Conservation (phyloP, 176 grass and related monocot genomes). For the Musa acuminata region DNA sequence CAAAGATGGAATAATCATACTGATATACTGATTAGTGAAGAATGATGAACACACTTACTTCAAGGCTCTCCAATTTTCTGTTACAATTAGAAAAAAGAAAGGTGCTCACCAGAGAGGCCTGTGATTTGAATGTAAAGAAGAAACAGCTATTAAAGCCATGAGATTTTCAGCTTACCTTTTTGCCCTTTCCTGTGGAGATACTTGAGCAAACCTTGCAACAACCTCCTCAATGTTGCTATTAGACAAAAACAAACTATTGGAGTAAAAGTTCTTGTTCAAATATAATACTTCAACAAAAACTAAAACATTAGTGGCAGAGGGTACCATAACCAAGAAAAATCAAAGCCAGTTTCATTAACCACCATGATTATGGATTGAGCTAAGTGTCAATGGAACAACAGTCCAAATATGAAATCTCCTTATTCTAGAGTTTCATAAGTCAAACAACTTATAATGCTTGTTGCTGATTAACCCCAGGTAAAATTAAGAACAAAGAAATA, state of each 20-base stretch:
- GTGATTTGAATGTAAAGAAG: background rate
- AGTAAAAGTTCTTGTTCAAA: background rate
- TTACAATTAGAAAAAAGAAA: constrained; percentile 9
- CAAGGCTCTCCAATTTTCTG: constrained; percentile 37
- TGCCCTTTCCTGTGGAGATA: constrained; percentile 37
- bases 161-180: constrained; percentile 25
- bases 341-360: too few species aligned
- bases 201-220: constrained; percentile 24
- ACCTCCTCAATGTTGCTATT: constrained; percentile 31
- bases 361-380: too few species aligned
- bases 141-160: constrained; percentile 1
- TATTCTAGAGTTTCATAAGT: too few species aligned
- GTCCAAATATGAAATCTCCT: too few species aligned
- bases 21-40: background rate
- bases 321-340: background rate
- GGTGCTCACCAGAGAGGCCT: background rate
- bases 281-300: background rate
- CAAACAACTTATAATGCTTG: too few species aligned
- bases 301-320: background rate
- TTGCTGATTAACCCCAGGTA: too few species aligned
- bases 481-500: background rate
- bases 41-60: constrained; percentile 24
- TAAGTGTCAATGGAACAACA: too few species aligned
- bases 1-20: constrained; percentile 8
- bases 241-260: background rate